Evolutionary conservation across 2,329 filamentous ascomycete species (phyloP).

Genomic region (Geoglossum cookeanum): DNA sequence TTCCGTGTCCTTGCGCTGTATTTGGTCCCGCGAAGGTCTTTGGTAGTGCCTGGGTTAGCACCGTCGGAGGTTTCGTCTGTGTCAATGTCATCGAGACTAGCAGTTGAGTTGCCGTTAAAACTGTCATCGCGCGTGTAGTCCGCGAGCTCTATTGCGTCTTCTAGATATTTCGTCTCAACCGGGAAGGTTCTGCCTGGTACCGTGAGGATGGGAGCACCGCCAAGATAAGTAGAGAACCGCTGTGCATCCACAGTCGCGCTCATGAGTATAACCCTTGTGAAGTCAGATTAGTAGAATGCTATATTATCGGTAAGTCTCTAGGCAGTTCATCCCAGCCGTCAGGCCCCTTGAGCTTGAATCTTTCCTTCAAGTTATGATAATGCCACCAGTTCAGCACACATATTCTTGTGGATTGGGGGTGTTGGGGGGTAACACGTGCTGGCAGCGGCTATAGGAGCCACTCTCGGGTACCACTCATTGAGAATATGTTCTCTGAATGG

Average conservation of each 20-base stretch:
- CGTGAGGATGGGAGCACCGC: constrained; percentile 19
- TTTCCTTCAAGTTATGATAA: no score
- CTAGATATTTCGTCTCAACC: constrained; percentile 25
- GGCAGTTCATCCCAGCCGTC: no score
- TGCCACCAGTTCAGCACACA: no score
- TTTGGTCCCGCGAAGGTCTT: constrained; percentile 29
- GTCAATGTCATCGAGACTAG: constrained; percentile 13
- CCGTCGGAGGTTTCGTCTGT: constrained; percentile 29
- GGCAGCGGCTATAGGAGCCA: no score
- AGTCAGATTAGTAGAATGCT: neutral
- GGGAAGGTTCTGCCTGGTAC: constrained; percentile 26
- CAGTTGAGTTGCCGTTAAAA: neutral
- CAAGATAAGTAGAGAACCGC: constrained; percentile 27
- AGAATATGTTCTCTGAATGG: no score
- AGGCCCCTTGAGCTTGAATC: no score
- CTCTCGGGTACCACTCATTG: no score
- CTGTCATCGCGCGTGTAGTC: neutral
- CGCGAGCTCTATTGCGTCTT: constrained; percentile 16
- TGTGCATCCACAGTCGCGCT: constrained; percentile 28
- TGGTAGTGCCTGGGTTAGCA: constrained; percentile 25
- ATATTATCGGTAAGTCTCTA: no score
- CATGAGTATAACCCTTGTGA: constrained; percentile 28
- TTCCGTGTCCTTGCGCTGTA: constrained; percentile 63
- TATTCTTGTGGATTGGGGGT: no score
- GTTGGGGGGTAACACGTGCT: no score